Evolutionary conservation across 164 flowering plant genomes (phyloP).

Genomic region (Sextonia rubra): DNA sequence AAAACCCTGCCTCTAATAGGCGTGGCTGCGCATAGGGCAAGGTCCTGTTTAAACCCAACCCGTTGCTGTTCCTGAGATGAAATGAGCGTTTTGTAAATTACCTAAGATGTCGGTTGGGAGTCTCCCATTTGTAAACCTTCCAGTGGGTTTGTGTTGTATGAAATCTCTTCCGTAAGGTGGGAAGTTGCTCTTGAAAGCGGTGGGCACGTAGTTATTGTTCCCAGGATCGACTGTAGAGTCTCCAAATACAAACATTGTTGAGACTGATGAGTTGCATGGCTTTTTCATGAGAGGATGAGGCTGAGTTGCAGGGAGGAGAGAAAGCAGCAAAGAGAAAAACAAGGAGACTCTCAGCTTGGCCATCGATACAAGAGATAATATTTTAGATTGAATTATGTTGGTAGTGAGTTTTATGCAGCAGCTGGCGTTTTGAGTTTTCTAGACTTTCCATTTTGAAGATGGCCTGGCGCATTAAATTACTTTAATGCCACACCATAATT

Average conservation of each 20-base stretch:
- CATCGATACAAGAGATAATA: no score
- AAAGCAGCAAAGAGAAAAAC: not conserved
- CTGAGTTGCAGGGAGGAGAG: not conserved
- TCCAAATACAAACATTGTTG: constrained; percentile 57
- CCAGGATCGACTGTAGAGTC: constrained; percentile 79
- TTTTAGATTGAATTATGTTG: no score
- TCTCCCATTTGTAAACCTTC: constrained; percentile 58
- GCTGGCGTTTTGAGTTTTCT: no score
- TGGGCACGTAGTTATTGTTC: constrained; percentile 49
- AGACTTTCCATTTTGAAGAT: no score
- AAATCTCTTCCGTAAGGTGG: constrained; percentile 64
- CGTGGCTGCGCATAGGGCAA: no score
- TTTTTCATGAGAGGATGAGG: not conserved
- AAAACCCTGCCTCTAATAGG: no score
- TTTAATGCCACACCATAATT: no score
- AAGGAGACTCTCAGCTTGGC: no score
- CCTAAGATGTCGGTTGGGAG: constrained; percentile 54
- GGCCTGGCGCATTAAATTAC: no score
- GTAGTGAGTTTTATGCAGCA: no score
- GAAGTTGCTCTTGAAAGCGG: constrained; percentile 41
- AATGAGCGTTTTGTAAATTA: not conserved
- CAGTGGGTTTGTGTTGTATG: constrained; percentile 37
- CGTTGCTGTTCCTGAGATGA: no score
- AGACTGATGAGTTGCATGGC: constrained; percentile 10
- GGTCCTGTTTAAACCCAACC: no score